Evolutionary conservation across 2,329 filamentous ascomycete genomes (phyloP).

Genomic region (Colletotrichum filicis): DNA sequence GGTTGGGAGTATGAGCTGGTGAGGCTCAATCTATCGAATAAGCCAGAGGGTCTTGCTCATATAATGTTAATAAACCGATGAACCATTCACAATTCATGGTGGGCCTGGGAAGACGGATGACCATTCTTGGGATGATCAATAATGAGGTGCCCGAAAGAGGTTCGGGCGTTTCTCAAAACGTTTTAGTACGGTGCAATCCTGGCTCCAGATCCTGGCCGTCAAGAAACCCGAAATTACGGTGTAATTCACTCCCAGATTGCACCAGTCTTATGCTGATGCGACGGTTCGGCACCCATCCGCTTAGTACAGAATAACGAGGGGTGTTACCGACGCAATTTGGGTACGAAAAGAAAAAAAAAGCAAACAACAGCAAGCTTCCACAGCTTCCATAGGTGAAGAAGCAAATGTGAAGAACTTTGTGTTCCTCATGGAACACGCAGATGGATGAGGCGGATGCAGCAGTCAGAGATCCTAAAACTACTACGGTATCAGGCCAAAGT

Average conservation of each 20-base stretch:
- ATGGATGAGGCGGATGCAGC: background rate
- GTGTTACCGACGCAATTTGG: background rate
- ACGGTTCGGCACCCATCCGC: background rate
- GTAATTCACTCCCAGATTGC: conserved; percentile 20
- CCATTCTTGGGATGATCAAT: conserved; percentile 19
- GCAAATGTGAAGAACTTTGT: background rate
- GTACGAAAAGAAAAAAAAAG: no score
- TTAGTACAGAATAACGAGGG: background rate
- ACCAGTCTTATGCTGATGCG: conserved; percentile 12
- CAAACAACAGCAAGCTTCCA: background rate
- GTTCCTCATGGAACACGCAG: background rate
- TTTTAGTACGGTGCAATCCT: conserved; percentile 12
- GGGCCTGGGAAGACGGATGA: conserved; percentile 4
- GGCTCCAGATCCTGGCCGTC: conserved; percentile 10
- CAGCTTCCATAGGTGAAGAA: background rate
- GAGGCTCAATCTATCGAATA: background rate
- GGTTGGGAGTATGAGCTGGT: background rate
- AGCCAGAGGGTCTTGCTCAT: background rate
- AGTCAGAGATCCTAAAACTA: background rate
- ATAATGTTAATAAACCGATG: background rate
- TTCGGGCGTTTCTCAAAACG: conserved; percentile 12
- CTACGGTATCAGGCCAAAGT: no score
- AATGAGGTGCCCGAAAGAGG: conserved; percentile 9
- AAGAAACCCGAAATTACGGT: conserved; percentile 29
- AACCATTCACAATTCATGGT: background rate